Evolutionary conservation across 805 yeast genomes (phyloP).

Genomic region (Torulaspora microellipsoides): DNA sequence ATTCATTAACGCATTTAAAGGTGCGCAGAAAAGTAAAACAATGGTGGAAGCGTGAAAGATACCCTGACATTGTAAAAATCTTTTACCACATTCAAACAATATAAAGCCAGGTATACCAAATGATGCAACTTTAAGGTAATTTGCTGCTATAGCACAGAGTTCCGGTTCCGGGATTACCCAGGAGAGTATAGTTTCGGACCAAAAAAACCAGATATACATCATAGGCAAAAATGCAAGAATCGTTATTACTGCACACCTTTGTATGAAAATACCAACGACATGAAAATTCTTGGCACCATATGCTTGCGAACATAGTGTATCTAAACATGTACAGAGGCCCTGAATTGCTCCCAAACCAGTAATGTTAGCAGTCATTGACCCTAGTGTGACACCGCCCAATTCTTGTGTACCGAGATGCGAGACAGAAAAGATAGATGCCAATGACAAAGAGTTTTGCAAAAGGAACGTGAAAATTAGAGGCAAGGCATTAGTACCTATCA

Average conservation of each 20-base stretch:
- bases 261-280: slow-evolving; percentile 62
- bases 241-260: slow-evolving; percentile 62
- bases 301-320: slow-evolving; percentile 75
- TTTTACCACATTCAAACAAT: slow-evolving; percentile 63
- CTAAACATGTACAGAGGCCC: slow-evolving; percentile 74
- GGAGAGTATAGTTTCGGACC: slow-evolving; percentile 47
- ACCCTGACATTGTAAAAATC: slow-evolving; percentile 72
- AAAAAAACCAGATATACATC: slow-evolving; percentile 54
- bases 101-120: slow-evolving; percentile 73
- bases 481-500: slow-evolving; percentile 42
- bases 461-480: slow-evolving; percentile 66
- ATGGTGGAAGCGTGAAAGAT: slow-evolving; percentile 77
- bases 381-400: slow-evolving; percentile 69
- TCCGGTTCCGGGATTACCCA: slow-evolving; percentile 42
- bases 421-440: slow-evolving; percentile 73
- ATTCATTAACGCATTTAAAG: slow-evolving; percentile 63
- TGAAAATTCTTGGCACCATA: slow-evolving; percentile 63
- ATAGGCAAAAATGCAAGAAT: slow-evolving; percentile 51
- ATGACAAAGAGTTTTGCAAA: slow-evolving; percentile 66
- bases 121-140: slow-evolving; percentile 50
- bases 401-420: slow-evolving; percentile 69
- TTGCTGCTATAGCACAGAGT: slow-evolving; percentile 50
- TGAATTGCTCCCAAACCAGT: slow-evolving; percentile 71
- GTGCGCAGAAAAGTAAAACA: slow-evolving; percentile 65
- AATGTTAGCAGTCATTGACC: slow-evolving; percentile 75